These are phyloP conservation scores for Phytophthora tentaculata DNA, from an alignment of 352 stramenopile genomes.

Conservation along the genomic window DNA sequence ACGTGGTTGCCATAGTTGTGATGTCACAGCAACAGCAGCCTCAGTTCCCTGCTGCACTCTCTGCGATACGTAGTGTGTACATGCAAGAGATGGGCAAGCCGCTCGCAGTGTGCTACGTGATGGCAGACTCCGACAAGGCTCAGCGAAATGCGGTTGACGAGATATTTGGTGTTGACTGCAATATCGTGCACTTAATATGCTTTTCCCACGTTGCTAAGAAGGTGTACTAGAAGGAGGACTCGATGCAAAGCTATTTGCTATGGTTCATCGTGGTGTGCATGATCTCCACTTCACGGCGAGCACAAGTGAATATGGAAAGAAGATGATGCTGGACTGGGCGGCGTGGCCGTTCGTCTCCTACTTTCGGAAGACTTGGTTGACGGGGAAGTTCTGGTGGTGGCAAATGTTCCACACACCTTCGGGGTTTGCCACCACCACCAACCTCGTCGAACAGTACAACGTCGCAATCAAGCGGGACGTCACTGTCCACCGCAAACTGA, in stretches of 20 bases:
- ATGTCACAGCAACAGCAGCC: slow-evolving; percentile 13
- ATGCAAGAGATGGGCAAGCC: slow-evolving; percentile 1
- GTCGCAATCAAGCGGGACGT: slow-evolving; percentile 6
- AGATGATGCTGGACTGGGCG: not conserved
- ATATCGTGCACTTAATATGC: slow-evolving; percentile 6
- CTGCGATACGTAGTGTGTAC: not conserved
- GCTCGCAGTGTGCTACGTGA: slow-evolving; percentile 5
- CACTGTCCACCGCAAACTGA: slow-evolving; percentile 10
- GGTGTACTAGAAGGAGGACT: slow-evolving; percentile 8
- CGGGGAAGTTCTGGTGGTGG: slow-evolving; percentile 2
- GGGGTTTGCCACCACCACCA: slow-evolving; percentile 10
- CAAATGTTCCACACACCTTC: slow-evolving; percentile 15
- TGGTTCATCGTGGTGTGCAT: not conserved
- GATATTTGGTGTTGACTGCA: slow-evolving; percentile 8
- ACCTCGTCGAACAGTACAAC: slow-evolving; percentile 8
- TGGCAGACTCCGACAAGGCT: slow-evolving; percentile 23
- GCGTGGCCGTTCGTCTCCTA: not conserved
- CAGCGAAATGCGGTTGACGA: slow-evolving; percentile 19
- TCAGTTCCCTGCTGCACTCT: not conserved
- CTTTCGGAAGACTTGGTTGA: not conserved
- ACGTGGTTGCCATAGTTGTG: slow-evolving; percentile 23
- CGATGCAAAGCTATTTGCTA: not conserved
- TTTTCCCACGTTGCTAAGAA: slow-evolving; percentile 25
- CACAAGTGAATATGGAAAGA: not conserved
- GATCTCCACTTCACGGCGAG: not conserved